Conservation (phyloP, 2,329 filamentous ascomycete genomes). For the Apiospora arundinis region DNA sequence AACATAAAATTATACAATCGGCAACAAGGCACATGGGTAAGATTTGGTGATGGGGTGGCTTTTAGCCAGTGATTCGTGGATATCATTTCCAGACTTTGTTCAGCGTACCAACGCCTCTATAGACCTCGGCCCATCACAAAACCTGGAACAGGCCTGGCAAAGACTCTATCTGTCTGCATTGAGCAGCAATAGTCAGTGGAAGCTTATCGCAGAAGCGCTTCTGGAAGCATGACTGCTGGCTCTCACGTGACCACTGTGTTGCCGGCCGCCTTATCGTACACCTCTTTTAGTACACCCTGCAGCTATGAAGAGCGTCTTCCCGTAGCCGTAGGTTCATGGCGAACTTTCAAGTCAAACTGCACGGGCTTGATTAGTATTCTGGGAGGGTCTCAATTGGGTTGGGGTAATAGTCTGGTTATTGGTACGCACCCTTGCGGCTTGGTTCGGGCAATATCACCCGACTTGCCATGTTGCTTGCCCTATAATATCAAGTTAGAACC, state of each 20-base stretch:
- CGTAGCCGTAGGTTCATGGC: neutral
- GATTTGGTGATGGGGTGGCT: neutral
- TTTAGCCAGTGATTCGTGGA: neutral
- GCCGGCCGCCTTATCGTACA: conserved; percentile 2
- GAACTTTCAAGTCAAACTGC: neutral
- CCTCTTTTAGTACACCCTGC: conserved; percentile 6
- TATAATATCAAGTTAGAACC: conserved; percentile 11
- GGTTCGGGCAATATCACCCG: conserved; percentile 73
- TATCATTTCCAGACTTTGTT: neutral
- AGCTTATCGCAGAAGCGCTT: neutral
- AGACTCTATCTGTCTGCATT: neutral
- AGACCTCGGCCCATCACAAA: neutral
- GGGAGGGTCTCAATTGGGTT: neutral
- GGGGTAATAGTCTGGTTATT: neutral
- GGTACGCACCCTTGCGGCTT: conserved; percentile 76
- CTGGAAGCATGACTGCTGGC: neutral
- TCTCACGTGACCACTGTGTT: neutral
- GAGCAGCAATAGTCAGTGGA: neutral
- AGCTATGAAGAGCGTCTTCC: neutral
- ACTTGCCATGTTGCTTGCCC: conserved; percentile 74
- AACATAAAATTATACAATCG: neutral
- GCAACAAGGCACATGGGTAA: neutral
- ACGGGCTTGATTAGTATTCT: neutral
- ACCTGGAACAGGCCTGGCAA: neutral
- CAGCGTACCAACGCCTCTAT: conserved; percentile 7